Conservation (phyloP, 345 rosid species). For the Excoecaria cochinchinensis region DNA sequence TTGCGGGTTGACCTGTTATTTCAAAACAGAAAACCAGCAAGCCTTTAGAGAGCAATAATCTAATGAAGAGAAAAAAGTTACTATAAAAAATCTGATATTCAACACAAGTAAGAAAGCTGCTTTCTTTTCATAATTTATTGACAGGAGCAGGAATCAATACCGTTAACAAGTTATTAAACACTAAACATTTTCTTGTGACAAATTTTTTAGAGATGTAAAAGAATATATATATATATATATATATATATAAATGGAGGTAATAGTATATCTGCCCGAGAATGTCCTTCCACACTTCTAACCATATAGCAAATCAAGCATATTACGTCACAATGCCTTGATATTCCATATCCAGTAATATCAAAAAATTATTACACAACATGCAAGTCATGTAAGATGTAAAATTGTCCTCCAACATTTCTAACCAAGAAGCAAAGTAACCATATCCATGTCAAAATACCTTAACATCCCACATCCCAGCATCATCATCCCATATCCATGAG, state of each 20-base stretch:
- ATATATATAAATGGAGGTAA: no score
- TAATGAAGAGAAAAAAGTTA: background rate
- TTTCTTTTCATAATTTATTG: background rate
- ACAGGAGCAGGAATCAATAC: background rate
- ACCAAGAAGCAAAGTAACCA: background rate
- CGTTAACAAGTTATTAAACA: background rate
- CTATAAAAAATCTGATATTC: background rate
- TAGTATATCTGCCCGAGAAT: background rate
- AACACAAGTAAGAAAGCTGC: background rate
- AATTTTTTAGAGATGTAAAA: no score
- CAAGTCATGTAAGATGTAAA: background rate
- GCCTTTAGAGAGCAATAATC: background rate
- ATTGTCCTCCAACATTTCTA: background rate
- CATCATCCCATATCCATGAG: background rate
- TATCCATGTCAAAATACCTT: background rate
- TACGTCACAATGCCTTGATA: background rate
- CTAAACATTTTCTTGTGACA: no score
- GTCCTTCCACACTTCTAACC: background rate
- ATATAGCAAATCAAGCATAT: background rate
- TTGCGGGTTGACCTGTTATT: slow-evolving; percentile 89
- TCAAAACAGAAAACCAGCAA: slow-evolving; percentile 1
- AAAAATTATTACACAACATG: background rate
- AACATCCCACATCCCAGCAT: background rate
- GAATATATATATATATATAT: no score
- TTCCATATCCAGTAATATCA: background rate